A percentile compares a stretch with the other conserved stretches of the same genome.
These are phyloP conservation scores for Pseudopyricularia cyperi DNA, from an alignment of 2,329 filamentous ascomycete genomes.

Conservation along the genomic window DNA sequence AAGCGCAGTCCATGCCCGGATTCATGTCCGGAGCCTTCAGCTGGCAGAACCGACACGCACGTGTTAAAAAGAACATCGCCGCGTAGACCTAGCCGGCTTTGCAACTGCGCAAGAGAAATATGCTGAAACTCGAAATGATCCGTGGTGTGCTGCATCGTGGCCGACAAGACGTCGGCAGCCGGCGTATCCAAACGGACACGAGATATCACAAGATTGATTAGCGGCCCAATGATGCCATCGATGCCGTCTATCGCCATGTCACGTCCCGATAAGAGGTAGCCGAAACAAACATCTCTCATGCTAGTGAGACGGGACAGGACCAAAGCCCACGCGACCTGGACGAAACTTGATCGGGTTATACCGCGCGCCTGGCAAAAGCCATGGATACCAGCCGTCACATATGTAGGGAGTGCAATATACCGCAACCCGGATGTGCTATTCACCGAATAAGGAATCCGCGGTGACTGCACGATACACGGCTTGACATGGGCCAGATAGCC, in stretches of 20 bases:
- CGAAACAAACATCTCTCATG: conserved; percentile 10
- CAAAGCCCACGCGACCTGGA: neutral
- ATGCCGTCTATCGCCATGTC: conserved; percentile 12
- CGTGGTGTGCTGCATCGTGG: neutral
- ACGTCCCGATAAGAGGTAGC: conserved; percentile 15
- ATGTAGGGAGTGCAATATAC: neutral
- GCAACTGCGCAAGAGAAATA: neutral
- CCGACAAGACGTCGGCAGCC: conserved; percentile 2
- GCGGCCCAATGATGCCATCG: conserved; percentile 14
- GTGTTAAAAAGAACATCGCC: conserved; percentile 5
- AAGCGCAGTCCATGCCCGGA: neutral
- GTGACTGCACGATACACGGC: neutral
- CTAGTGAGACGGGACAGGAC: neutral
- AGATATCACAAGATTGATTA: conserved; percentile 17
- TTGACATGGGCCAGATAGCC: neutral
- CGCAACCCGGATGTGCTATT: neutral
- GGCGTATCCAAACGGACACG: conserved; percentile 10
- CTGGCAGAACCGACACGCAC: neutral
- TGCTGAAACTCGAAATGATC: neutral
- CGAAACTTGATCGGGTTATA: neutral
- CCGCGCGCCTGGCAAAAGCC: neutral
- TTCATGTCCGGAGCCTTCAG: neutral
- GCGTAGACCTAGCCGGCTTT: conserved; percentile 1
- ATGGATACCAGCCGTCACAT: neutral
- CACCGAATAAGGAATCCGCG: too few species aligned